Evolutionary conservation across 306 rosid genomes (phyloP).

Genomic region (Hylodesmum podocarpum): DNA sequence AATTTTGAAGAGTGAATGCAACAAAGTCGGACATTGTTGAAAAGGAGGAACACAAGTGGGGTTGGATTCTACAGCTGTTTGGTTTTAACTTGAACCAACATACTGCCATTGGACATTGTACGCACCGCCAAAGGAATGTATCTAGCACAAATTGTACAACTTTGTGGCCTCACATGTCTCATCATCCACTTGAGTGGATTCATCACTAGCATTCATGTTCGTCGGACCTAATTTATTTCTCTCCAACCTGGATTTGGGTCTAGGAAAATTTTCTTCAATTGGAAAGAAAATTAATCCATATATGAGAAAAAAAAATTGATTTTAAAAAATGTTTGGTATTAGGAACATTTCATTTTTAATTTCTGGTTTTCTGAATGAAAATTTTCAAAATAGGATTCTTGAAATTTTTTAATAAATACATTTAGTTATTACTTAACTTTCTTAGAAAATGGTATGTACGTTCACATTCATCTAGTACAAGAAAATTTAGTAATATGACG

Average conservation of each 20-base stretch:
- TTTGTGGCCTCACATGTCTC: slow-evolving; percentile 36
- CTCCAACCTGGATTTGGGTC: neutral
- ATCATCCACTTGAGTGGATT: slow-evolving; percentile 38
- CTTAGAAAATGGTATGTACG: neutral
- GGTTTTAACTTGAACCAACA: slow-evolving; percentile 27
- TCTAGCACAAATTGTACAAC: slow-evolving; percentile 16
- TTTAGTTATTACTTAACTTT: neutral
- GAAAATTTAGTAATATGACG: no score
- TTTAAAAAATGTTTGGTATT: neutral
- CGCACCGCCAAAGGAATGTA: neutral
- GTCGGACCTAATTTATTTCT: slow-evolving; percentile 9
- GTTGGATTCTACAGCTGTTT: slow-evolving; percentile 33
- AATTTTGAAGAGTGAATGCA: slow-evolving; percentile 12
- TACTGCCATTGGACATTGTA: neutral
- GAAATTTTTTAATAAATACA: neutral
- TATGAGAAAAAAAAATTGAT: no score
- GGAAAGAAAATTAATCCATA: neutral
- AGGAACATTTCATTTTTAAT: neutral
- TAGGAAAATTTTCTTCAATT: neutral
- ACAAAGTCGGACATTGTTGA: neutral
- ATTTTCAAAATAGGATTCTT: neutral
- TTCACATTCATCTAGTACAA: neutral
- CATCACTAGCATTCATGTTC: slow-evolving; percentile 32
- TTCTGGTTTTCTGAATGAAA: neutral
- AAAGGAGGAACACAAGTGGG: slow-evolving; percentile 27